Evolutionary conservation across 345 rosid species (phyloP).

Genomic region (Stellera chamaejasme): DNA sequence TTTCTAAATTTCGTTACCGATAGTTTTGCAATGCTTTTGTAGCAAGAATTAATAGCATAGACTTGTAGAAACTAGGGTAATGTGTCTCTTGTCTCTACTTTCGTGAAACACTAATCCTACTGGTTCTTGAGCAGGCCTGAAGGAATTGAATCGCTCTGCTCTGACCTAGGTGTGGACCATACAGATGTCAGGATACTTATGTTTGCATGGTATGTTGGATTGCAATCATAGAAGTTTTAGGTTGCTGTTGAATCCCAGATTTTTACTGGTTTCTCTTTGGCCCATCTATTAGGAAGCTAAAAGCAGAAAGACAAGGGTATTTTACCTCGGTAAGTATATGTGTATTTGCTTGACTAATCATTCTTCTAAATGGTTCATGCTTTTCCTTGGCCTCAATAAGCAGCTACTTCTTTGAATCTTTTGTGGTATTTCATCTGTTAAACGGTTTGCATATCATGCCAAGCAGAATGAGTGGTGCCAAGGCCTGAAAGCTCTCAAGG

Average conservation of each 20-base stretch:
- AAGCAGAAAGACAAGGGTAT: conserved; percentile 44
- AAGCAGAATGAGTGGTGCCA: conserved; percentile 46
- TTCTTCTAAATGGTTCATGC: too few species aligned
- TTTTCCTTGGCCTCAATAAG: too few species aligned
- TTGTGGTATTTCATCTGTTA: neutral
- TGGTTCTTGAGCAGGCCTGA: conserved; percentile 38
- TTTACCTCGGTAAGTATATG: conserved; percentile 28
- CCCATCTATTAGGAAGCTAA: conserved; percentile 35
- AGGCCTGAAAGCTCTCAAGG: conserved; percentile 35
- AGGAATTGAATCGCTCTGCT: conserved; percentile 42
- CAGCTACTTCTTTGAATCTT: too few species aligned
- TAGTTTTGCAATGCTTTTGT: neutral
- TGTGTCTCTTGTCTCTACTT: neutral
- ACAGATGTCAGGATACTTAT: conserved; percentile 45
- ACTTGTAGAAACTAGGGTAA: neutral
- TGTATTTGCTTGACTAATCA: neutral
- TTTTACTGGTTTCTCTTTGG: conserved; percentile 3
- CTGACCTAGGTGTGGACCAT: conserved; percentile 33
- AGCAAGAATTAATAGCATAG: neutral
- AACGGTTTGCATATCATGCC: neutral
- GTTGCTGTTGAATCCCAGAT: neutral
- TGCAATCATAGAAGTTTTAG: neutral
- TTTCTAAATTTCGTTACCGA: neutral
- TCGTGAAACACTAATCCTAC: neutral
- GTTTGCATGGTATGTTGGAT: conserved; percentile 39